Conservation (phyloP, 495 filamentous ascomycete species). For the Daldinia concentrica region DNA sequence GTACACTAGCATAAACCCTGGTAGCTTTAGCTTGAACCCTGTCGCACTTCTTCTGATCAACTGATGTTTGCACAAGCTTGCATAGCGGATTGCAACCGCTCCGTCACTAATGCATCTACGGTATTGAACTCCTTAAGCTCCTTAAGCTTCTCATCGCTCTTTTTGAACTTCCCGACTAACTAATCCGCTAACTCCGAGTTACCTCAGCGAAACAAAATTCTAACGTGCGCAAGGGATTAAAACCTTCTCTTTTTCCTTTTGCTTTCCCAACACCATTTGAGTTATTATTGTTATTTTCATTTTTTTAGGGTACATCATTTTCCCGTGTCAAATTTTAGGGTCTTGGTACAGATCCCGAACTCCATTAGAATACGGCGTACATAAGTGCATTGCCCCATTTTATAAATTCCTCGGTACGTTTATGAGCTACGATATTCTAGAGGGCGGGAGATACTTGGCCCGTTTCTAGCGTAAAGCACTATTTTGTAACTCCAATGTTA, state of each 20-base stretch:
- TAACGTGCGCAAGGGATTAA: not conserved
- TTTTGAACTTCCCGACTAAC: not conserved
- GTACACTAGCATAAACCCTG: too few species aligned
- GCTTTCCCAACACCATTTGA: not conserved
- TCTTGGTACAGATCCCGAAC: conserved; percentile 22
- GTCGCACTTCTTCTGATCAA: not conserved
- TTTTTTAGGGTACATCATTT: not conserved
- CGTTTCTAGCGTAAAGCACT: conserved; percentile 1
- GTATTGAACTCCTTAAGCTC: conserved; percentile 16
- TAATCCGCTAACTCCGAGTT: conserved; percentile 33
- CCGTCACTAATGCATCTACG: conserved; percentile 35
- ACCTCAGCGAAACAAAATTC: not conserved
- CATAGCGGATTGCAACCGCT: conserved; percentile 37
- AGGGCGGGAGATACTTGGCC: conserved; percentile 24
- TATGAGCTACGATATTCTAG: not conserved
- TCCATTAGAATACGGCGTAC: conserved; percentile 13
- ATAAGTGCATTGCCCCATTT: conserved; percentile 8
- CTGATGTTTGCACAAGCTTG: conserved; percentile 38
- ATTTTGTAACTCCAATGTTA: not conserved
- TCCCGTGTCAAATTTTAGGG: not conserved
- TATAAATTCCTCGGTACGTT: conserved; percentile 4
- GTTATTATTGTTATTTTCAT: not conserved
- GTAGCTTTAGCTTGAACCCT: too few species aligned
- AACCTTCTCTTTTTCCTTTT: not conserved
- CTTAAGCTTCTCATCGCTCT: not conserved